phyloP scores from a whole-genome alignment of 129 eudicot species.

The Lonicera japonica region DNA sequence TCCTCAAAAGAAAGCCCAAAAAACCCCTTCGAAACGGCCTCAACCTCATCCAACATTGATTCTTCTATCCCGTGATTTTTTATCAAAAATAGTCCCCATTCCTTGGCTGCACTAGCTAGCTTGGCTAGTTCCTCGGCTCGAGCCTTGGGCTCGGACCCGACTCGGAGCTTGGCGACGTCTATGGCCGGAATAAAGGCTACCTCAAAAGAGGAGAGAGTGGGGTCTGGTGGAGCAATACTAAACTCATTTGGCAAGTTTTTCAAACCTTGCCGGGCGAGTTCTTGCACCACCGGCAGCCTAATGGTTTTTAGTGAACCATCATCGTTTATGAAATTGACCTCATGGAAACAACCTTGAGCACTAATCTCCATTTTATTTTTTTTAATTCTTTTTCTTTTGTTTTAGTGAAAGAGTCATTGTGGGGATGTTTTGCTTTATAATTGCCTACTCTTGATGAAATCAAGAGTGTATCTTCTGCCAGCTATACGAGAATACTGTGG shows the following conservation, averaged over 20 bases:
- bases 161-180: slow-evolving; percentile 14
- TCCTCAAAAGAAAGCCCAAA: slow-evolving; percentile 36
- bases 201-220: too few species aligned
- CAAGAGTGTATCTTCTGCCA: too few species aligned
- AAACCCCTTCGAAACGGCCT: slow-evolving; percentile 38
- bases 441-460: too few species aligned
- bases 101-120: slow-evolving; percentile 35
- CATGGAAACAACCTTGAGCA: slow-evolving; percentile 11
- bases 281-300: slow-evolving; percentile 30
- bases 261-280: slow-evolving; percentile 20
- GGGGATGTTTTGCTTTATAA: not conserved
- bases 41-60: slow-evolving; percentile 29
- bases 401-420: not conserved
- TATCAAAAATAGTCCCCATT: slow-evolving; percentile 50
- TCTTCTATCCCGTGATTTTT: slow-evolving; percentile 39
- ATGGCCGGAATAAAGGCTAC: slow-evolving; percentile 6
- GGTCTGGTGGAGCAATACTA: not conserved
- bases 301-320: slow-evolving; percentile 13
- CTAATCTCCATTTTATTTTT: not conserved
- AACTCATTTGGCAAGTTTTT: slow-evolving; percentile 18
- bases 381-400: not conserved
- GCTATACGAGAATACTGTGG: too few species aligned
- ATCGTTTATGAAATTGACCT: slow-evolving; percentile 13
- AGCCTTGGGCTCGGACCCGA: not conserved
- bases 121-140: slow-evolving; percentile 21